A percentile compares a stretch with the other conserved stretches of the same genome.
phyloP scores from a whole-genome alignment of 441 rosid genomes.

The Brassica balearica region DNA sequence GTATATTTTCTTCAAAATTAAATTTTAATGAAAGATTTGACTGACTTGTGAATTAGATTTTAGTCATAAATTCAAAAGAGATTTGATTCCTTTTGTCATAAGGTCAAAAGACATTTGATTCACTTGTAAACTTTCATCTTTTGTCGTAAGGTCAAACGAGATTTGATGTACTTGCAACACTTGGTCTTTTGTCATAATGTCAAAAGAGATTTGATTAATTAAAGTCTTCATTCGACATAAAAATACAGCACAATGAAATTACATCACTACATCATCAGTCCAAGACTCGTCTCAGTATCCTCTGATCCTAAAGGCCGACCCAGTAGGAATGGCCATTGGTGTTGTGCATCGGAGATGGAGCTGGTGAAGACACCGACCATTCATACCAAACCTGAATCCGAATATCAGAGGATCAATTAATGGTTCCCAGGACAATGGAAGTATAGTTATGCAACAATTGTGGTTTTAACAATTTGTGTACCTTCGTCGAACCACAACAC shows the following conservation, averaged over 20 bases:
- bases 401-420: slow-evolving; percentile 20
- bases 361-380: slow-evolving; percentile 84
- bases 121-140: too few relatives aligned
- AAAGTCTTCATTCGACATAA: slow-evolving; percentile 19
- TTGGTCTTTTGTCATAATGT: too few relatives aligned
- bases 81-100: too few relatives aligned
- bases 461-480: slow-evolving; percentile 27
- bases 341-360: slow-evolving; percentile 77
- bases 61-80: too few relatives aligned
- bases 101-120: too few relatives aligned
- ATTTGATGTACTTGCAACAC: too few relatives aligned
- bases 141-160: too few relatives aligned
- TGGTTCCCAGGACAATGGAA: not conserved
- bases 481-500: slow-evolving; percentile 83
- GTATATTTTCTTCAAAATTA: not conserved
- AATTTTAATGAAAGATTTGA: not conserved
- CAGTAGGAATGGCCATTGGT: slow-evolving; percentile 92
- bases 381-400: slow-evolving; percentile 90
- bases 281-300: not conserved
- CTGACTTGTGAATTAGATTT: too few relatives aligned
- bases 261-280: slow-evolving; percentile 11
- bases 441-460: too few relatives aligned
- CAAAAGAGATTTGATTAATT: slow-evolving; percentile 25
- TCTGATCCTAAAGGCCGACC: slow-evolving; percentile 76
- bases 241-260: slow-evolving; percentile 31